Evolutionary conservation across 1,284 basidiomycete species (phyloP), one percentile per base, ranked within the genome.

Genomic region (Cryptococcus amylolentus): DNA sequence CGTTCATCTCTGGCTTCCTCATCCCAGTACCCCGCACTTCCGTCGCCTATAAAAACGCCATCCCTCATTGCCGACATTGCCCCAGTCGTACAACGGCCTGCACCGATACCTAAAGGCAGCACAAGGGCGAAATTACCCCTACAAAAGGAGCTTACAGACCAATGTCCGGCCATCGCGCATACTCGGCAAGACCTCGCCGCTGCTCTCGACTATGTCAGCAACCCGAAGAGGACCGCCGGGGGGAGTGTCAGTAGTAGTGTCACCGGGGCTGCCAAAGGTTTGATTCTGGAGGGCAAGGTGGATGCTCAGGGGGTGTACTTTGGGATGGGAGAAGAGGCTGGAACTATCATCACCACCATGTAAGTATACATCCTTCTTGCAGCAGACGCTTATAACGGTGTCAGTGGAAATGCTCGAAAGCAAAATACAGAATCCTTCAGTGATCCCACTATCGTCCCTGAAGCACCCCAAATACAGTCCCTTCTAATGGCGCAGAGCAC

Each of bases 101-200:
- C 31, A 8, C 31, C 7, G 1, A 5, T 10, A 8, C 31, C 31
- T 2, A 10, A 10, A 35, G 4, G 7, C 10, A 10, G 7, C 2
- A 35, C 31, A 1, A 8, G 1, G 6, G 31, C 31, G 1, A 35
- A 35, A 35, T 10, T 35, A 6, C 31, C 31, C 1, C 31, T 35
- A 35, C 31, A 6, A 10, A 35, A 35, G 10, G 31, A 35, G 5
- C 31, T 35, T 2, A 35, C 31, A 10, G 31, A 35, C 31, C 6
- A 35, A 14, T 69, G 66, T 56, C 72, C 74, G 1, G 66, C 73
- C 2, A 76, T 75, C 73, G 67, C 73, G 0, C 49, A 67, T n/a
- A 71, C 67, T 4, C 56, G 69, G 26, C 48, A 60, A 23, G 68
- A 64, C 1, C 56, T 76, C 4, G 58, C 62, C 16, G 55, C 55